Conservation (phyloP, 2,329 filamentous ascomycete genomes). For the Fusarium sp. region DNA sequence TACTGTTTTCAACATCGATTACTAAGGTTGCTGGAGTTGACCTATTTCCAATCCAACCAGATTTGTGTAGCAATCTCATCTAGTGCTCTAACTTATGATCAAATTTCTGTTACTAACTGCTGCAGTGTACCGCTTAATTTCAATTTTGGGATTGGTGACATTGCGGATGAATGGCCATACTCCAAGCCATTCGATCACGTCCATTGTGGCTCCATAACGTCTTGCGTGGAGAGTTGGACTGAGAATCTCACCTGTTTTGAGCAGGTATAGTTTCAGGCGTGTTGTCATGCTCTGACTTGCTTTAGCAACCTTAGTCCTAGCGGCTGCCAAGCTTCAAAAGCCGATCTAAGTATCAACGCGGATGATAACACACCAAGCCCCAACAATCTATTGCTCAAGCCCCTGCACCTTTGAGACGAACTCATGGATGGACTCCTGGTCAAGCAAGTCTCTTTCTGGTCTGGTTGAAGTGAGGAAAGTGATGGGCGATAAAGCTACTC, state of each 20-base stretch:
- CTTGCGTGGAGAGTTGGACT: conserved; percentile 17
- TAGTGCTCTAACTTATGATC: accelerated
- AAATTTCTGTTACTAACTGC: neutral
- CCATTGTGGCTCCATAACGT: conserved; percentile 40
- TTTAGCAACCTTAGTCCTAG: conserved; percentile 37
- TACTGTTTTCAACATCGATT: neutral
- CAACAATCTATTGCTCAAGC: conserved; percentile 40
- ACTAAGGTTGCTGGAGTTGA: conserved; percentile 28
- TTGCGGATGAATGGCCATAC: conserved; percentile 34
- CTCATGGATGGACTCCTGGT: conserved; percentile 28
- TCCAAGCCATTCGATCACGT: conserved; percentile 35
- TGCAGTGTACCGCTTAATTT: conserved; percentile 32
- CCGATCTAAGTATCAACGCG: conserved; percentile 23
- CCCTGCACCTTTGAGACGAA: conserved; percentile 37
- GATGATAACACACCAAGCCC: conserved; percentile 41
- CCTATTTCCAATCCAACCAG: conserved; percentile 36
- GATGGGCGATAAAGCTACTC: conserved; percentile 15
- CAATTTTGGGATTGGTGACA: conserved; percentile 30
- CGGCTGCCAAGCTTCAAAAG: conserved; percentile 41
- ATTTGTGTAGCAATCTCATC: conserved; percentile 7
- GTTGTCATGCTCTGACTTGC: neutral
- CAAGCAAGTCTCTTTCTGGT: conserved; percentile 29
- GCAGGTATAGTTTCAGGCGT: neutral
- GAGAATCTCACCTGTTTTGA: conserved; percentile 14
- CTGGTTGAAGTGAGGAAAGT: conserved; percentile 31